phyloP scores from a whole-genome alignment of 257 asterid species.

The Fraxinus anomala region DNA sequence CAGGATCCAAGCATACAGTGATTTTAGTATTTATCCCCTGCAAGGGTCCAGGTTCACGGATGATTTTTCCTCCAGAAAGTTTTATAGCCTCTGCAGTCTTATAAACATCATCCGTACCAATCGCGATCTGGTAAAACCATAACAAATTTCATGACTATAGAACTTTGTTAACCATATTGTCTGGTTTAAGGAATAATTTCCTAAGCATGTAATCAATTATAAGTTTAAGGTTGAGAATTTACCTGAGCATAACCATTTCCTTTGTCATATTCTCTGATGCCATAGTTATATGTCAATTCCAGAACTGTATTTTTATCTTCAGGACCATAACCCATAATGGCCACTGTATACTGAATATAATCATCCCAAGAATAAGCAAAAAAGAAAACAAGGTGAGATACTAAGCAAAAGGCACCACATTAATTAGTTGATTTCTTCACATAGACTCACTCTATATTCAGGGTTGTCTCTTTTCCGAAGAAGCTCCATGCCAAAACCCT shows the following conservation, averaged over 20 bases:
- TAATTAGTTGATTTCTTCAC: background rate
- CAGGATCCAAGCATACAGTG: slow-evolving; percentile 42
- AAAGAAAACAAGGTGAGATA: background rate
- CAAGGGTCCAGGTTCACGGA: slow-evolving; percentile 46
- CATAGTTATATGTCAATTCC: slow-evolving; percentile 71
- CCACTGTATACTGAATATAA: slow-evolving; percentile 54
- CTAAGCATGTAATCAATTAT: background rate
- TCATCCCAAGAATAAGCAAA: background rate
- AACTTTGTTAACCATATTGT: background rate
- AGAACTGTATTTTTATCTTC: slow-evolving; percentile 69
- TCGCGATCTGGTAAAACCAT: slow-evolving; percentile 37
- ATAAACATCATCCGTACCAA: slow-evolving; percentile 42
- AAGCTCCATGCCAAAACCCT: slow-evolving; percentile 63
- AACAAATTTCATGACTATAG: slow-evolving; percentile 5
- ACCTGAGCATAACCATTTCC: slow-evolving; percentile 91
- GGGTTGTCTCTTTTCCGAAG: slow-evolving; percentile 42
- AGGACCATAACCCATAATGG: slow-evolving; percentile 80
- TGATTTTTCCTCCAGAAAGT: slow-evolving; percentile 37
- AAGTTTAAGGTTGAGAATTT: slow-evolving; percentile 12
- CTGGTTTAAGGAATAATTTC: background rate
- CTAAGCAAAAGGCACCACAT: background rate
- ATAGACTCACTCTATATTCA: slow-evolving; percentile 43
- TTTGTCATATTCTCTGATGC: slow-evolving; percentile 65
- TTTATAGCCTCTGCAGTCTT: slow-evolving; percentile 37
- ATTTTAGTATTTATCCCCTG: slow-evolving; percentile 43